Percentiles rank a stretch among this genome's conserved stretches.
These are phyloP conservation scores for Dispira parvispora DNA, from an alignment of 192 early-diverging fungal species.

Conservation along the genomic window DNA sequence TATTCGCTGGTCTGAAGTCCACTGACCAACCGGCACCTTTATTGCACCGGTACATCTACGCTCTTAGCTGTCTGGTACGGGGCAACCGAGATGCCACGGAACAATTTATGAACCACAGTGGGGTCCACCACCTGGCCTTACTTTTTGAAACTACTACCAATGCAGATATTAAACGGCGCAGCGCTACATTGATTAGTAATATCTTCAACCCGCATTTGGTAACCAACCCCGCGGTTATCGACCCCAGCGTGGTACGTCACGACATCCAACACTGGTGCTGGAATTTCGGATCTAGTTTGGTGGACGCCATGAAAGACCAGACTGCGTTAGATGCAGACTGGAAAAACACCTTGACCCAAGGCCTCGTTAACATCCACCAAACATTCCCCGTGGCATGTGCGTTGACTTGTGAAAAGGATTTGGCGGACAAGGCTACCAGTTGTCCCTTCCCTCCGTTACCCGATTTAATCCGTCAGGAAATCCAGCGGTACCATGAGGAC, in stretches of 20 bases:
- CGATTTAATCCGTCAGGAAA: not conserved
- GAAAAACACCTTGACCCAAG: not conserved
- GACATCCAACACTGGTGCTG: slow-evolving; percentile 11
- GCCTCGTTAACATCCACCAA: not conserved
- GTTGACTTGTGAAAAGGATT: not conserved
- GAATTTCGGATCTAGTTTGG: not conserved
- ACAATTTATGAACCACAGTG: slow-evolving; percentile 18
- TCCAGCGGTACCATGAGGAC: not conserved
- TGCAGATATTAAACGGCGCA: not conserved
- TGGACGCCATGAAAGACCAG: not conserved
- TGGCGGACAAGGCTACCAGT: not conserved
- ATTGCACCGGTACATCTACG: slow-evolving; percentile 21
- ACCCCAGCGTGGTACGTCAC: not conserved
- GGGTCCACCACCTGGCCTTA: slow-evolving; percentile 14
- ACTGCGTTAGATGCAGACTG: not conserved
- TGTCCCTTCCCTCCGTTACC: not conserved
- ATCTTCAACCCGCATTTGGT: slow-evolving; percentile 9
- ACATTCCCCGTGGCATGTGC: not conserved
- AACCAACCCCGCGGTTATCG: not conserved
- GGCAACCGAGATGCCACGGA: slow-evolving; percentile 19
- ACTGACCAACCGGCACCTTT: slow-evolving; percentile 6
- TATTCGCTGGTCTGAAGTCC: slow-evolving; percentile 14
- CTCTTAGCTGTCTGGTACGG: slow-evolving; percentile 22
- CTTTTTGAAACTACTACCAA: slow-evolving; percentile 1
- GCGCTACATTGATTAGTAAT: slow-evolving; percentile 4